Evolutionary conservation across 371 early-diverging fungal species (phyloP).

Genomic region (Blastocladiella emersonii): DNA sequence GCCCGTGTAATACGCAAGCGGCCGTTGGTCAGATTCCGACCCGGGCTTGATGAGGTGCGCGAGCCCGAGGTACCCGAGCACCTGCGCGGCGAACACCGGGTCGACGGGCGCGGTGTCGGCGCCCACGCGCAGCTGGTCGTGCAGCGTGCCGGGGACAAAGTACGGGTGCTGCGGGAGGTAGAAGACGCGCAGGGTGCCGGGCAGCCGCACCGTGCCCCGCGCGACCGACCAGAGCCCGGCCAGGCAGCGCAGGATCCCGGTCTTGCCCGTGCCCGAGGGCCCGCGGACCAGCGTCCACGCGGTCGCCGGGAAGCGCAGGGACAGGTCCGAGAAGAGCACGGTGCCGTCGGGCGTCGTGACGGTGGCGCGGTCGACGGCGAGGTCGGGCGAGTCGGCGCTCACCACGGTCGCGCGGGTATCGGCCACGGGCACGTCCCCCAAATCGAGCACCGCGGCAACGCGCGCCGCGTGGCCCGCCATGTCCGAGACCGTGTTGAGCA

Average conservation of each 20-base stretch:
- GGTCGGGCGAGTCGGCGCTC: neutral
- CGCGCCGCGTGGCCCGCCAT: slow-evolving; percentile 76
- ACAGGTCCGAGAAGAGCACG: neutral
- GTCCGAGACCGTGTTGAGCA: slow-evolving; percentile 47
- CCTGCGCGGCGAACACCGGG: slow-evolving; percentile 28
- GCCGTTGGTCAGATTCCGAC: slow-evolving; percentile 2
- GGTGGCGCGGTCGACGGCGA: slow-evolving; percentile 23
- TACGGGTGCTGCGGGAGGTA: slow-evolving; percentile 57
- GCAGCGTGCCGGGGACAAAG: slow-evolving; percentile 46
- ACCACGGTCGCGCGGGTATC: neutral
- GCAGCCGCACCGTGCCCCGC: slow-evolving; percentile 18
- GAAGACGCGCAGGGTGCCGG: slow-evolving; percentile 22
- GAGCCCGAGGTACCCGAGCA: slow-evolving; percentile 35
- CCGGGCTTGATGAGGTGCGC: slow-evolving; percentile 23
- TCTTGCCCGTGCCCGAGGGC: slow-evolving; percentile 38
- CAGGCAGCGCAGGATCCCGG: slow-evolving; percentile 53
- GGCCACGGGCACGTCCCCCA: slow-evolving; percentile 15
- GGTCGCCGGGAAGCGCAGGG: neutral
- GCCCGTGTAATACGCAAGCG: slow-evolving; percentile 41
- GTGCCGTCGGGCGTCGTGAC: slow-evolving; percentile 18
- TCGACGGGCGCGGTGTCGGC: slow-evolving; percentile 18
- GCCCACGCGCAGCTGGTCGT: slow-evolving; percentile 39
- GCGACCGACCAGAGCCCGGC: slow-evolving; percentile 53
- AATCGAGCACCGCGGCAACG: slow-evolving; percentile 65
- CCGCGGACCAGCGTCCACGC: neutral